A percentile compares a stretch with the other conserved stretches of the same genome.
Evolutionary conservation across 2,329 filamentous ascomycete species (phyloP).

Genomic region (Botrytis byssoidea): DNA sequence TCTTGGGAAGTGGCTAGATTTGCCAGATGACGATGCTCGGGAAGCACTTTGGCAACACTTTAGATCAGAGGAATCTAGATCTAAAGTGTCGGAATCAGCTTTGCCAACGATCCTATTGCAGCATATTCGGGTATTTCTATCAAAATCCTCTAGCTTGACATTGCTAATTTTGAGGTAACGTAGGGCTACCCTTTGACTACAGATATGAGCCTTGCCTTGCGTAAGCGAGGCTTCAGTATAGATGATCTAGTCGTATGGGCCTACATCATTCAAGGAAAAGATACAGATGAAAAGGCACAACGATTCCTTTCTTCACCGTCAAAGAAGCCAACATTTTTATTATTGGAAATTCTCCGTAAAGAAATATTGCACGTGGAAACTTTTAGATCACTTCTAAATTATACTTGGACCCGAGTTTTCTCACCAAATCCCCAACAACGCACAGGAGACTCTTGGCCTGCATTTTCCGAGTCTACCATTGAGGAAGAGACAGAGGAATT

Average conservation of each 20-base stretch:
- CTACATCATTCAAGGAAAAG: slow-evolving; percentile 31
- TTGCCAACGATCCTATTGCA: slow-evolving; percentile 26
- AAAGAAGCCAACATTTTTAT: slow-evolving; percentile 31
- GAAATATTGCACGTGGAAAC: slow-evolving; percentile 27
- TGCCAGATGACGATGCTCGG: slow-evolving; percentile 11
- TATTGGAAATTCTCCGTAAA: slow-evolving; percentile 32
- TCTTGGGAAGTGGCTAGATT: slow-evolving; percentile 29
- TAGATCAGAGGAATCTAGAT: background rate
- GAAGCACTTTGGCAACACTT: slow-evolving; percentile 23
- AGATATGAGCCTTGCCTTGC: background rate
- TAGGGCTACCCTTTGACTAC: background rate
- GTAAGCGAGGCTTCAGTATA: slow-evolving; percentile 23
- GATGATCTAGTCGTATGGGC: slow-evolving; percentile 36
- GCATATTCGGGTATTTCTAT: slow-evolving; percentile 21
- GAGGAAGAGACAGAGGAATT: background rate
- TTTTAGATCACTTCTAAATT: slow-evolving; percentile 24
- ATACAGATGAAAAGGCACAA: slow-evolving; percentile 29
- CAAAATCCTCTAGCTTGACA: background rate
- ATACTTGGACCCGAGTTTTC: slow-evolving; percentile 24
- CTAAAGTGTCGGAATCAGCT: slow-evolving; percentile 3
- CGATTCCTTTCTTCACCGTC: slow-evolving; percentile 28
- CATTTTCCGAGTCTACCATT: background rate
- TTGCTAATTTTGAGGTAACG: slow-evolving; percentile 5
- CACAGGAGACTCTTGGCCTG: background rate
- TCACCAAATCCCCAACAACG: background rate